These are phyloP conservation scores for Elongisporangium anandrum DNA, from an alignment of 352 stramenopile species.

Conservation along the genomic window DNA sequence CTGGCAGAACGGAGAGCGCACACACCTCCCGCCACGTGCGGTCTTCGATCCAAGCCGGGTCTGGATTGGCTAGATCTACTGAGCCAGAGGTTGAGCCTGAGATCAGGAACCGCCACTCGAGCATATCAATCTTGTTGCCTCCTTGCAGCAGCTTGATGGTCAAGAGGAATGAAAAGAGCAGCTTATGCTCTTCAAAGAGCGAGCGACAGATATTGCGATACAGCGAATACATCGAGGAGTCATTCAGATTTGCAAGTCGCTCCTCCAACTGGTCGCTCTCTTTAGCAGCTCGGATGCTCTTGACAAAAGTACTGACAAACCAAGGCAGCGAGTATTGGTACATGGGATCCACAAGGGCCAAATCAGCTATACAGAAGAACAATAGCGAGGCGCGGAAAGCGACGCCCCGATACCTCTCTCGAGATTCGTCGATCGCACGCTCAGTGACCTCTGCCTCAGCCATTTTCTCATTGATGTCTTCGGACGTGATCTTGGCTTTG, in stretches of 20 bases:
- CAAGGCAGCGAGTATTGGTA: slow-evolving; percentile 93
- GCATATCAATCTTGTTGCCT: slow-evolving; percentile 66
- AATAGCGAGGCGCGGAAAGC: slow-evolving; percentile 85
- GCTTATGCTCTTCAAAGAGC: slow-evolving; percentile 93
- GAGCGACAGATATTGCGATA: slow-evolving; percentile 93
- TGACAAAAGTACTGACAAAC: slow-evolving; percentile 92
- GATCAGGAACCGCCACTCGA: slow-evolving; percentile 91
- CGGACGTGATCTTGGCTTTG: slow-evolving; percentile 75
- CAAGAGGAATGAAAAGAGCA: slow-evolving; percentile 91
- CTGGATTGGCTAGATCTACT: slow-evolving; percentile 29
- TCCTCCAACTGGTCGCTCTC: slow-evolving; percentile 59
- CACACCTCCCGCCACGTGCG: slow-evolving; percentile 28
- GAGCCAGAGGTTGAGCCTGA: slow-evolving; percentile 31
- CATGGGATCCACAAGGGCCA: slow-evolving; percentile 87
- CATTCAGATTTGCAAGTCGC: slow-evolving; percentile 85
- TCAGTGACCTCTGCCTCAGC: slow-evolving; percentile 88
- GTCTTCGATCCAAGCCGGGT: slow-evolving; percentile 33
- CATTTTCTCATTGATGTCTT: slow-evolving; percentile 87
- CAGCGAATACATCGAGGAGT: slow-evolving; percentile 93
- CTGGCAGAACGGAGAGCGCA: slow-evolving; percentile 22
- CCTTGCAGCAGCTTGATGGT: slow-evolving; percentile 89
- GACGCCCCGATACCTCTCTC: slow-evolving; percentile 83
- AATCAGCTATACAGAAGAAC: slow-evolving; percentile 90
- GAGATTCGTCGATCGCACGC: slow-evolving; percentile 86
- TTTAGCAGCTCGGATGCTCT: slow-evolving; percentile 80